Base-by-base conservation (phyloP, 1,284 basidiomycete genomes). In the Clitocybe nebularis region DNA sequence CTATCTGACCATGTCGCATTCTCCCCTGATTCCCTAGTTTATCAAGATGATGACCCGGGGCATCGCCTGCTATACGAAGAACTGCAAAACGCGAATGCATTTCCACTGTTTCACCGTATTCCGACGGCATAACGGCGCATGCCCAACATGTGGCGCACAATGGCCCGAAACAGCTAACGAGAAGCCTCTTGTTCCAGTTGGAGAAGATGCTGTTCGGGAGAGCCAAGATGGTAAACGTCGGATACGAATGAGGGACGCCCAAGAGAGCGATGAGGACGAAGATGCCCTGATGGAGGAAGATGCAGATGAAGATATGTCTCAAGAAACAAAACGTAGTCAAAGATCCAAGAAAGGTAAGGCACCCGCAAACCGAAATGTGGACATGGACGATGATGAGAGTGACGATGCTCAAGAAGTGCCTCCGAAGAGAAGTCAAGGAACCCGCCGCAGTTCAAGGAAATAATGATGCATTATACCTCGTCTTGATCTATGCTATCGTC, bases 81-180 rank as follows among this genome's bases (percentile, higher is more conserved):
- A 82, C 29, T 92, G 89, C 68, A 71, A 78, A 50, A 67, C 71
- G 8, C 71, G 75, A 26, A 62, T 91, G 59, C 89, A 92, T 60
- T 61, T 60, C 33, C 77, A 84, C 48, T 91, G 89, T 53, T 83
- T 81, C 58, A 63, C 54, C 21, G 72, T 58, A 24, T 75, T 67
- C 49, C 69, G 66, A 37, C 59, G 63, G 19, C 62, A 62, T 30
- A 63, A 66, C 19, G 54, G 55, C 22, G 61, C 57, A 8, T 90
- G 88, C 52, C 79, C 84, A 0, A 52, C 69, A 3, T 90, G 87
- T 58, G 57, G 55, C 2, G 56, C 51, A 28, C 70, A 72, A 39
- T 90, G 87, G 86, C 72, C 77, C 3, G 58, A 63, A 17, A 67
- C 74, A 5, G 57, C 59, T 3, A 65, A 64, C 29, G 63, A 65